Base-by-base conservation (phyloP, 2,329 filamentous ascomycete genomes). In the Talaromyces pinophilus region DNA sequence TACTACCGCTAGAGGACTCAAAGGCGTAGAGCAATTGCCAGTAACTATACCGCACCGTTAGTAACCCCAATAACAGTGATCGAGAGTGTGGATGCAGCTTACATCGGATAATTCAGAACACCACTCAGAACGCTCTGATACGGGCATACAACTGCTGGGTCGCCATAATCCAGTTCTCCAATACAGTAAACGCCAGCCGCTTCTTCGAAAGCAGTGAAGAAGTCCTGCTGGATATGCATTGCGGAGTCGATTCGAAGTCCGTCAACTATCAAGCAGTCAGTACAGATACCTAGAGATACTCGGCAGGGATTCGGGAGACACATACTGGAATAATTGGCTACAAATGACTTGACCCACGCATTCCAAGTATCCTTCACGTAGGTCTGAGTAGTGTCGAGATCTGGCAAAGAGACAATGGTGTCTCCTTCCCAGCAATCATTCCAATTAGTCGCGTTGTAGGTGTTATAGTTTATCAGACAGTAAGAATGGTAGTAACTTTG, bases 321-420 rank as follows among this genome's bases (percentile, higher is more conserved):
- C 88, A 77, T 87, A 79, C 90, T 87, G 22, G 80, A 81, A 72
- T 89, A 91, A 68, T 87, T 85, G 2, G 80, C 74, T 1, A 90
- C 84, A 0, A 90, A 78, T 46, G 78, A 78, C 28, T 73, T 74
- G 69, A 90, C 81, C 89, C 89, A 91, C 10, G 79, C 73, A 62
- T 86, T 79, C 73, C 85, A 86, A 1, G 85, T 77, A 11, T 74
- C 72, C 28, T 82, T 80, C 10, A 90, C 84, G 1, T 75, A 74
- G 0, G 77, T 60, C 38, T 81, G 78, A 46, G 84, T 82, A 0
- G 88, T 91, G 65, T 86, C 79, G 10, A 91, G 74, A 70, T 91
- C 88, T 0, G 88, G 87, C 0, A 91, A 82, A 0, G 83, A 80
- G 19, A 86, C 82, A 15, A 80, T 81, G 15, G 79, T 80, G 66